These are phyloP conservation scores for Tanacetum coccineum DNA, from an alignment of 129 eudicot genomes.

Conservation along the genomic window DNA sequence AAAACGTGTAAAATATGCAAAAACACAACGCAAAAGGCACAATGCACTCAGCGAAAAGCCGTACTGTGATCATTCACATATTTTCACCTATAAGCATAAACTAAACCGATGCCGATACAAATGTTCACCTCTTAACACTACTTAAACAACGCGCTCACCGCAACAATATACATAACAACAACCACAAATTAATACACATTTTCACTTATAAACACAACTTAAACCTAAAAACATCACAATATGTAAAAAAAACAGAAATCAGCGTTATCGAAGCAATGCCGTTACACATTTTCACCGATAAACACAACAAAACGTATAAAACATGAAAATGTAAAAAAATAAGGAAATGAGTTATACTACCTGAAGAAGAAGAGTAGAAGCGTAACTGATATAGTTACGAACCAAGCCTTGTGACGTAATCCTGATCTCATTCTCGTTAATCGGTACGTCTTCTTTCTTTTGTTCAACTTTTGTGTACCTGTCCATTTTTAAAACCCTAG, in stretches of 20 bases:
- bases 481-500: conserved; percentile 49
- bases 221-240: neutral
- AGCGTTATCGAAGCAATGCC: conserved; percentile 10
- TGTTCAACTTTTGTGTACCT: conserved; percentile 79
- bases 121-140: too few species aligned
- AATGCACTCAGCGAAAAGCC: too few species aligned
- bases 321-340: neutral
- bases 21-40: too few species aligned
- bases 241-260: neutral
- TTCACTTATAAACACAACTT: neutral
- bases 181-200: too few species aligned
- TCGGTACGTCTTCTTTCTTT: conserved; percentile 52
- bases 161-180: too few species aligned
- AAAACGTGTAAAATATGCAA: neutral
- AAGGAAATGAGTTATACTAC: conserved; percentile 36
- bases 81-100: neutral
- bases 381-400: conserved; percentile 85
- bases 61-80: neutral
- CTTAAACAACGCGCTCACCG: too few species aligned
- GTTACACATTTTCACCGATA: neutral
- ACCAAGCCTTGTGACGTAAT: conserved; percentile 82
- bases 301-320: neutral
- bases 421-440: conserved; percentile 82
- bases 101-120: too few species aligned
- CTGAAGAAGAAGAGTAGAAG: conserved; percentile 75